A percentile compares a stretch with the other conserved stretches of the same genome.
These are phyloP conservation scores for Irpex lacteus DNA, from an alignment of 1,284 basidiomycete species.

Conservation along the genomic window DNA sequence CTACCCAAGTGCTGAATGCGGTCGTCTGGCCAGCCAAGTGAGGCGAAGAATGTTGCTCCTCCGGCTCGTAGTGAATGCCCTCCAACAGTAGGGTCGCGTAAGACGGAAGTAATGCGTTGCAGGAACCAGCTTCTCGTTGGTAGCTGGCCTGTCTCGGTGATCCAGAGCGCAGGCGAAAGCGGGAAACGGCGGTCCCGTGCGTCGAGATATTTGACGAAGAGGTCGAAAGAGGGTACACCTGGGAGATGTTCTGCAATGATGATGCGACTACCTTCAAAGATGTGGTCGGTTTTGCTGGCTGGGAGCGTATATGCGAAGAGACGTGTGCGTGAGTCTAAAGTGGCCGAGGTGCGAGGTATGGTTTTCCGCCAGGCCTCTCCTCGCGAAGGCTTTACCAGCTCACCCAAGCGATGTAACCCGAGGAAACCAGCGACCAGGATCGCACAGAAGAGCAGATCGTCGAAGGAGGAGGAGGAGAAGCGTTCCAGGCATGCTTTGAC, in stretches of 20 bases:
- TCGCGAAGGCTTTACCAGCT: constrained; percentile 26
- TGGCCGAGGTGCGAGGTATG: constrained; percentile 18
- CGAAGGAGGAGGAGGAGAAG: constrained; percentile 13
- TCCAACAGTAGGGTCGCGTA: constrained; percentile 15
- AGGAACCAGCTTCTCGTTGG: constrained; percentile 29
- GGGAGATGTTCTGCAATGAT: constrained; percentile 13
- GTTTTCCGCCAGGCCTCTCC: constrained; percentile 18
- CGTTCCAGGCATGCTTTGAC: constrained; percentile 1
- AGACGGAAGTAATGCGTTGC: constrained; percentile 8
- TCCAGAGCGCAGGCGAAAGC: constrained; percentile 21
- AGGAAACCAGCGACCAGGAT: constrained; percentile 28
- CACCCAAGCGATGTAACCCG: constrained; percentile 30
- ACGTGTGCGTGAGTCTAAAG: not conserved
- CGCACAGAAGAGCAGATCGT: constrained; percentile 30
- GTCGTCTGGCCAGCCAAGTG: constrained; percentile 27
- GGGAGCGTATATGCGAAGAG: constrained; percentile 27
- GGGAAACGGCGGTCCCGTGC: constrained; percentile 22
- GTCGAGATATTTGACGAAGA: constrained; percentile 20
- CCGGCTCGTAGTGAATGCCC: constrained; percentile 38
- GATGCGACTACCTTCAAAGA: constrained; percentile 26
- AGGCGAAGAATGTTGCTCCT: constrained; percentile 34
- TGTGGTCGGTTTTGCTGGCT: constrained; percentile 29
- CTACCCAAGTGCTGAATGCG: constrained; percentile 33
- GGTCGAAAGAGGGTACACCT: constrained; percentile 11
- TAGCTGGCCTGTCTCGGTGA: constrained; percentile 14